A percentile compares a stretch with the other conserved stretches of the same genome.
Conservation (phyloP, 2,329 filamentous ascomycete species). For the Sarocladiaceae sp. region DNA sequence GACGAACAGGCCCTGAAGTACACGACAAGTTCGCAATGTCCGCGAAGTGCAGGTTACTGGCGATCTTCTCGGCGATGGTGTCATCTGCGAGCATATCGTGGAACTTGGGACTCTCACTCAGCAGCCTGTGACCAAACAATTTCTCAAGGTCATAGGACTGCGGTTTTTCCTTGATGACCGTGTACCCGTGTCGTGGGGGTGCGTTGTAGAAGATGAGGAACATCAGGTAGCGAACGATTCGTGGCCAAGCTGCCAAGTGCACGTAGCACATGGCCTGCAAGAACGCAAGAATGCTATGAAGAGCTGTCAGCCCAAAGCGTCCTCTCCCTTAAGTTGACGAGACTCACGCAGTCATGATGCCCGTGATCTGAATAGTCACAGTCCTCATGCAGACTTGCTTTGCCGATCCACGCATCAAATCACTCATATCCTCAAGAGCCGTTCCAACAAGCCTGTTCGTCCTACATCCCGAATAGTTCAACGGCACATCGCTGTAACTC, state of each 20-base stretch:
- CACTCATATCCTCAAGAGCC: neutral
- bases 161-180: neutral
- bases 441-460: neutral
- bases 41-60: conserved; percentile 13
- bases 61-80: conserved; percentile 11
- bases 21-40: conserved; percentile 14
- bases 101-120: neutral
- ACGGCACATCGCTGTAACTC: neutral
- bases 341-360: conserved; percentile 6
- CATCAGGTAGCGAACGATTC: neutral
- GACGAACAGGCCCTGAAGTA: conserved; percentile 12
- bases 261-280: neutral
- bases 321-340: no score
- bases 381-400: neutral
- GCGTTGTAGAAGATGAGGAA: neutral
- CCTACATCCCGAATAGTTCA: neutral
- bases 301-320: neutral
- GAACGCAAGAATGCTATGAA: neutral
- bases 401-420: neutral
- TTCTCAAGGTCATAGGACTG: neutral
- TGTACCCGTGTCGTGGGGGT: neutral
- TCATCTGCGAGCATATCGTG: conserved; percentile 10
- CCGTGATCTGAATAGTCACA: conserved; percentile 4
- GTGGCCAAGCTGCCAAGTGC: neutral
- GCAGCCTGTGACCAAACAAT: neutral